These are phyloP conservation scores for Pseudodiploospora longispora DNA, from an alignment of 2,329 filamentous ascomycete genomes.

Conservation along the genomic window DNA sequence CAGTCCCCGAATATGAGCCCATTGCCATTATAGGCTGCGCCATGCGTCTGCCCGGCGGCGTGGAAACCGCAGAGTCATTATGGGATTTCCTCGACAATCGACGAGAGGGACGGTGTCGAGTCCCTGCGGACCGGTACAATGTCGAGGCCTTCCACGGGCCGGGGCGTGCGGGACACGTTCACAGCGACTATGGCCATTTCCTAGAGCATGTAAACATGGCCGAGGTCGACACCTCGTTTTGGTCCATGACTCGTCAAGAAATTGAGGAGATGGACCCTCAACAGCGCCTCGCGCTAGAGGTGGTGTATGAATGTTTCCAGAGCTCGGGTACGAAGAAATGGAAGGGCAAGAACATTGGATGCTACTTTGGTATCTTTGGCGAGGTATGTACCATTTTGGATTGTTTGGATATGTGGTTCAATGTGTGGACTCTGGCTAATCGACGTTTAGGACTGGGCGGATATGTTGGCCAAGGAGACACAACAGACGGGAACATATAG, in stretches of 20 bases:
- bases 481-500: constrained; percentile 13
- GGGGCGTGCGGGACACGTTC: constrained; percentile 1
- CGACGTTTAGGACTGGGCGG: constrained; percentile 21
- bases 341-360: constrained; percentile 23
- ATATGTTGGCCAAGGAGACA: constrained; percentile 17
- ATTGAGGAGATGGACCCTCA: constrained; percentile 27
- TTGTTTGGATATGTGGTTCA: no score
- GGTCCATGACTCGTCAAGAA: constrained; percentile 18
- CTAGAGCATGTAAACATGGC: constrained; percentile 12
- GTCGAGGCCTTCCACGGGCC: constrained; percentile 15
- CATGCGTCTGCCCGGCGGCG: constrained; percentile 21
- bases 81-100: constrained; percentile 24
- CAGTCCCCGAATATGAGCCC: constrained; percentile 7
- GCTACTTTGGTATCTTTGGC: constrained; percentile 24
- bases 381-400: not conserved
- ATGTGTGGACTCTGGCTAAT: not conserved
- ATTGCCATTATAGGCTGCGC: constrained; percentile 23
- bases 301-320: constrained; percentile 27
- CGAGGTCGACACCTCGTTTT: constrained; percentile 19
- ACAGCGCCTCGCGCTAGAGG: constrained; percentile 27
- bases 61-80: constrained; percentile 14
- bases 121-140: constrained; percentile 20
- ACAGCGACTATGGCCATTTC: constrained; percentile 18
- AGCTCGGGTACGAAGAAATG: constrained; percentile 22
- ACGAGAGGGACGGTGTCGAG: constrained; percentile 14